A percentile compares a stretch with the other conserved stretches of the same genome.
phyloP scores from a whole-genome alignment of 345 rosid genomes.

The Salix dunnii region DNA sequence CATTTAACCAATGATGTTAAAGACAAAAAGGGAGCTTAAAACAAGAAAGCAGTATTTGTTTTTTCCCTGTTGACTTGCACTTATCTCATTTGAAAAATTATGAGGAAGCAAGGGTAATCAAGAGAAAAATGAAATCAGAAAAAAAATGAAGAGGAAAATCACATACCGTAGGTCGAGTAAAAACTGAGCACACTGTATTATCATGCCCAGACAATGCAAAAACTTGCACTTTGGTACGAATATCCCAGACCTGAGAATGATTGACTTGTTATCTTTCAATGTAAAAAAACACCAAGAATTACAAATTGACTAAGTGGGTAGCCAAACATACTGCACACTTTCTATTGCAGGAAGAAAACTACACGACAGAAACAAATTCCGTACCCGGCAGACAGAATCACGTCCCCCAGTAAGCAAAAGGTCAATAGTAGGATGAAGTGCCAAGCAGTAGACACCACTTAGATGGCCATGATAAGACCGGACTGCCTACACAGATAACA shows the following conservation, averaged over 20 bases:
- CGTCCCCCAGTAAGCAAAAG: slow-evolving; percentile 94
- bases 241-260: slow-evolving; percentile 84
- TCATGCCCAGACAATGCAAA: slow-evolving; percentile 95
- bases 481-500: slow-evolving; percentile 53
- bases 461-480: slow-evolving; percentile 98
- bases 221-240: slow-evolving; percentile 93
- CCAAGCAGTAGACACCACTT: slow-evolving; percentile 98
- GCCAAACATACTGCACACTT: not conserved
- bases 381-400: slow-evolving; percentile 98
- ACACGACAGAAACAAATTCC: not conserved
- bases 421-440: slow-evolving; percentile 90
- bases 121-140: not conserved
- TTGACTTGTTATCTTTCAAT: slow-evolving; percentile 7
- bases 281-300: slow-evolving; percentile 10
- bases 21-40: not conserved
- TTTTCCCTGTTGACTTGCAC: not conserved
- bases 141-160: not conserved
- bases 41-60: not conserved
- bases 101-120: not conserved
- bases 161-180: slow-evolving; percentile 81
- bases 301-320: not conserved
- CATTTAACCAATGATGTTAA: slow-evolving; percentile 2
- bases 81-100: not conserved
- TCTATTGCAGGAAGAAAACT: not conserved
- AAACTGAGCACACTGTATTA: slow-evolving; percentile 93